phyloP scores from a whole-genome alignment of 345 rosid genomes.

The Salix viminalis region DNA sequence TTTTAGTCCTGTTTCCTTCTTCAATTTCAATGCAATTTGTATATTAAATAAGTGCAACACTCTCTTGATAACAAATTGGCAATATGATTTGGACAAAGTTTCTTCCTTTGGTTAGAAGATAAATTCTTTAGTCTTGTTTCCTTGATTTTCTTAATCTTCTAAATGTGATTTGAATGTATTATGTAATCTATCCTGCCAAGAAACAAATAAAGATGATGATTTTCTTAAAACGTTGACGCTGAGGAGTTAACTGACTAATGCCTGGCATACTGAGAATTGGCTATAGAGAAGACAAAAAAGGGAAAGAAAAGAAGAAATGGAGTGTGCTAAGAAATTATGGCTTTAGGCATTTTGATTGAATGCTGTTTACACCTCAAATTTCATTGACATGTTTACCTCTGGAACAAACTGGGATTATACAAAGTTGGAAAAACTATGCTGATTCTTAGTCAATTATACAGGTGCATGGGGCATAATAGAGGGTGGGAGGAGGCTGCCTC shows the following conservation, averaged over 20 bases:
- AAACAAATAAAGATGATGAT: not conserved
- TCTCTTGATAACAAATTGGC: not conserved
- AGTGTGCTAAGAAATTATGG: not conserved
- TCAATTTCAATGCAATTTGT: not conserved
- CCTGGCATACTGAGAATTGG: not conserved
- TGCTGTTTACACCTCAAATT: not conserved
- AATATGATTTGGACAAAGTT: not conserved
- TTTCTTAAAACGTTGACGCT: not conserved
- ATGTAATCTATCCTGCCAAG: not conserved
- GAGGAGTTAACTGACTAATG: not conserved
- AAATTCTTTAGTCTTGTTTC: not conserved
- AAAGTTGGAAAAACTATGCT: not conserved
- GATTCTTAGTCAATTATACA: constrained; percentile 13
- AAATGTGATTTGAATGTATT: not conserved
- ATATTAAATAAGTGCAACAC: not conserved
- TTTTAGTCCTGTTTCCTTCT: not conserved
- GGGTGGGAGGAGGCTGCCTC: constrained; percentile 99
- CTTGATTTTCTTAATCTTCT: not conserved
- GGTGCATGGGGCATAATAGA: constrained; percentile 98
- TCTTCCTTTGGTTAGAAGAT: not conserved
- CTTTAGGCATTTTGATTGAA: not conserved
- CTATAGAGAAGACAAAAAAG: not conserved
- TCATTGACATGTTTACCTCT: not conserved
- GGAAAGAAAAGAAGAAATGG: not conserved
- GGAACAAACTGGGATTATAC: not conserved